Conservation (phyloP, 352 stramenopile species). For the Phytophthora citricola region DNA sequence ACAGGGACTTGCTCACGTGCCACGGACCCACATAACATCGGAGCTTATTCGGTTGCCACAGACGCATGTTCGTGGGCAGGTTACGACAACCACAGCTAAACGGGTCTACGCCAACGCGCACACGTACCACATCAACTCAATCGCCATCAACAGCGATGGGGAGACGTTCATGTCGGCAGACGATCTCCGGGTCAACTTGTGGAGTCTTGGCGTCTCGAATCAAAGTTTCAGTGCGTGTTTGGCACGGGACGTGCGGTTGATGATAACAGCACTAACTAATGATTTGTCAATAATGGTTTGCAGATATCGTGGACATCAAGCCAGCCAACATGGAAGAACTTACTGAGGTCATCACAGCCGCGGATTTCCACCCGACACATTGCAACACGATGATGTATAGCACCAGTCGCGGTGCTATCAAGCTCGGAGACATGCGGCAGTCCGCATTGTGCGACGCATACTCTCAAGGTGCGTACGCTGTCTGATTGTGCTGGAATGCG, state of each 20-base stretch:
- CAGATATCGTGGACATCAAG: slow-evolving; percentile 97
- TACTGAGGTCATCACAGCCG: slow-evolving; percentile 96
- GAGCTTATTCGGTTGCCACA: slow-evolving; percentile 66
- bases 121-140: slow-evolving; percentile 97
- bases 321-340: slow-evolving; percentile 97
- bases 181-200: slow-evolving; percentile 96
- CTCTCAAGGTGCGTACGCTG: slow-evolving; percentile 56
- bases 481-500: not conserved
- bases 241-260: not conserved
- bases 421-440: slow-evolving; percentile 93
- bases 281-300: not conserved
- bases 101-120: slow-evolving; percentile 94
- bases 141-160: slow-evolving; percentile 94
- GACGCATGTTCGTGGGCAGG: slow-evolving; percentile 55
- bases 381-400: slow-evolving; percentile 97
- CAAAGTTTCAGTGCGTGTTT: slow-evolving; percentile 89
- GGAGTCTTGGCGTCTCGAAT: slow-evolving; percentile 91
- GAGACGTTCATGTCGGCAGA: slow-evolving; percentile 97
- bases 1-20: slow-evolving; percentile 39
- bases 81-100: slow-evolving; percentile 82
- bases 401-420: slow-evolving; percentile 92
- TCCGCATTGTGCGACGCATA: slow-evolving; percentile 90
- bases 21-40: slow-evolving; percentile 29
- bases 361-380: slow-evolving; percentile 94
- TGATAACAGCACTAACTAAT: not conserved